phyloP scores from a whole-genome alignment of 2,329 filamentous ascomycete species.

The Fusarium sp. region DNA sequence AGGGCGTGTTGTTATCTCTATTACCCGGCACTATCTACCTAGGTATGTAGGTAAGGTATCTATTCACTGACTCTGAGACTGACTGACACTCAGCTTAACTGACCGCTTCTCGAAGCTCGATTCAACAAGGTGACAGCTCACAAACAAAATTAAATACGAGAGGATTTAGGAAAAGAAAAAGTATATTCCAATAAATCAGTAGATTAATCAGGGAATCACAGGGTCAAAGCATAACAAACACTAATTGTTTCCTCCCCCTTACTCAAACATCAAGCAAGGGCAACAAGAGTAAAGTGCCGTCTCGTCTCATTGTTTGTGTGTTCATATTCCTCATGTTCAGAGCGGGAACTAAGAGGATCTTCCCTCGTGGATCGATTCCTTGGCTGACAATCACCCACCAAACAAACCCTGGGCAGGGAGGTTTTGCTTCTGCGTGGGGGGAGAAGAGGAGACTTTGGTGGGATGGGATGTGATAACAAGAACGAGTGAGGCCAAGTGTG shows the following conservation, averaged over 20 bases:
- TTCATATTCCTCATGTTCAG: background rate
- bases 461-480: conserved; percentile 4
- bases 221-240: conserved; percentile 14
- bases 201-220: background rate
- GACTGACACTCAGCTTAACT: background rate
- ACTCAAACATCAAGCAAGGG: background rate
- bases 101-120: conserved; percentile 26
- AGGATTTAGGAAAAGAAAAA: background rate
- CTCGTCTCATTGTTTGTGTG: background rate
- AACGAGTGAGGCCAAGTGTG: background rate
- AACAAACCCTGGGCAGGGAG: background rate
- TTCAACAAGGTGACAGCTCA: conserved; percentile 29
- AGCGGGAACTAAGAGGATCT: conserved; percentile 29
- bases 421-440: conserved; percentile 23
- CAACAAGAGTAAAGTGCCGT: conserved; percentile 4
- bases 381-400: conserved; percentile 13
- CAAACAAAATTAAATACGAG: conserved; percentile 5
- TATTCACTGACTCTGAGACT: background rate
- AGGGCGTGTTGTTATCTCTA: conserved; percentile 29
- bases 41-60: background rate
- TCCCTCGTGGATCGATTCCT: conserved; percentile 25
- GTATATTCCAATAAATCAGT: background rate
- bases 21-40: background rate
- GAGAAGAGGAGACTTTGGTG: background rate
- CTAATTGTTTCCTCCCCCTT: conserved; percentile 4